Conservation (phyloP, 805 yeast genomes). For the Komagataella populi region DNA sequence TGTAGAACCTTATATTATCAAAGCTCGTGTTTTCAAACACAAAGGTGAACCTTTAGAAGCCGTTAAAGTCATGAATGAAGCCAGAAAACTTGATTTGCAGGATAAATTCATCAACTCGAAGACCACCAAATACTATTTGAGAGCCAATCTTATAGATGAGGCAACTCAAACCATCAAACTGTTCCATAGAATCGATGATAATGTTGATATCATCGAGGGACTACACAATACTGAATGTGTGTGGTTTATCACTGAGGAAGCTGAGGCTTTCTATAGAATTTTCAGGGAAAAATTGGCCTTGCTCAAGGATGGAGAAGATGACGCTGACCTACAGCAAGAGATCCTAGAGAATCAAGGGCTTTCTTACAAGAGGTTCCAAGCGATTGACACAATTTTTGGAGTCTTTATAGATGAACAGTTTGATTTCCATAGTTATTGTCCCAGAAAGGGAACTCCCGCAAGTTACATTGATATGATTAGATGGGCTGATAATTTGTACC, state of each 20-base stretch:
- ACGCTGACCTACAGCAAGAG: conserved; percentile 21
- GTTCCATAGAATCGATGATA: conserved; percentile 77
- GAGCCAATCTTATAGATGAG: conserved; percentile 61
- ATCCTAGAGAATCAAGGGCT: conserved; percentile 44
- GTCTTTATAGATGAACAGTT: conserved; percentile 74
- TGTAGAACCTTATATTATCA: conserved; percentile 68
- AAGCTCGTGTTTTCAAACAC: conserved; percentile 72
- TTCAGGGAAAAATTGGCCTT: conserved; percentile 20
- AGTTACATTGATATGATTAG: conserved; percentile 61
- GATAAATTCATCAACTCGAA: conserved; percentile 88
- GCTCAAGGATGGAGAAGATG: background rate
- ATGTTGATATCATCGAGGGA: conserved; percentile 75
- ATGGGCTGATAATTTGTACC: conserved; percentile 73
- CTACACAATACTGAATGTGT: conserved; percentile 82
- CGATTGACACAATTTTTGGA: conserved; percentile 52
- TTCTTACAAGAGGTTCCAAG: conserved; percentile 64
- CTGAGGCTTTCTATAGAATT: conserved; percentile 63
- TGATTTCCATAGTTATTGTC: conserved; percentile 89
- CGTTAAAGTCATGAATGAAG: conserved; percentile 50
- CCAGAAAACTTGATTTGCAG: conserved; percentile 67
- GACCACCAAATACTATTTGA: conserved; percentile 67
- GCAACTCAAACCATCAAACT: conserved; percentile 64
- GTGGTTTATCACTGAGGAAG: conserved; percentile 80
- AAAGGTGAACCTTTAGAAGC: conserved; percentile 51
- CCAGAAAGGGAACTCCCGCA: conserved; percentile 82